Evolutionary conservation across 805 yeast species (phyloP).

Genomic region (Pichia rugopelliculosa): DNA sequence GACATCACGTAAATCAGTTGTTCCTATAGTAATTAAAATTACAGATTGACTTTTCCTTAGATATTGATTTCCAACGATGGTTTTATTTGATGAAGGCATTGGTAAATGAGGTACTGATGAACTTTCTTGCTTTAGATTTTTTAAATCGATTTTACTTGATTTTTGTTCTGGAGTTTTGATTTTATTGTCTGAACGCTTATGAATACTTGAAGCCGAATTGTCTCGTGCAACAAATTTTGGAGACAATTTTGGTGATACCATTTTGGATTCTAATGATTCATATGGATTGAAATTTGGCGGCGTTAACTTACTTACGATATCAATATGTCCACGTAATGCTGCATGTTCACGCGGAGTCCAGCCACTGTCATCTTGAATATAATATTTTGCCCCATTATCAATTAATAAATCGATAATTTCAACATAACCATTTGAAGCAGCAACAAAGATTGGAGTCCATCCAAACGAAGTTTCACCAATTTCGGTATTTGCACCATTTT

Average conservation of each 20-base stretch:
- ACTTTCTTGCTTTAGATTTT: not conserved
- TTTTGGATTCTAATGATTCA: constrained; percentile 15
- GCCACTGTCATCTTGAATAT: constrained; percentile 70
- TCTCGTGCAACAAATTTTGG: constrained; percentile 24
- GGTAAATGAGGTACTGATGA: constrained; percentile 10
- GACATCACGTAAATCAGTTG: constrained; percentile 64
- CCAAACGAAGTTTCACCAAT: constrained; percentile 72
- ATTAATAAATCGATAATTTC: constrained; percentile 52
- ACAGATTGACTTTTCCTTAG: constrained; percentile 57
- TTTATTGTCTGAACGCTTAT: constrained; percentile 18
- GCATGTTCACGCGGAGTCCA: constrained; percentile 99
- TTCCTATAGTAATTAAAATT: constrained; percentile 77
- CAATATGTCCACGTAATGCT: constrained; percentile 77
- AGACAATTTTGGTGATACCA: constrained; percentile 22
- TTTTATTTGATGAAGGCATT: constrained; percentile 30
- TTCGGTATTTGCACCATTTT: constrained; percentile 63
- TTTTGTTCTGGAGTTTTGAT: constrained; percentile 2
- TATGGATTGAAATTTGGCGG: constrained; percentile 39
- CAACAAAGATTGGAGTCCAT: constrained; percentile 90
- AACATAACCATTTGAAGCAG: constrained; percentile 76
- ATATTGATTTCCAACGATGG: constrained; percentile 77
- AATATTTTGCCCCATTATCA: constrained; percentile 44
- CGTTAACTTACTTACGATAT: constrained; percentile 53
- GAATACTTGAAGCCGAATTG: constrained; percentile 16
- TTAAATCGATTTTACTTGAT: constrained; percentile 13